Percentiles rank a stretch among this genome's conserved stretches.
These are phyloP conservation scores for Cryptococcus sp. DNA, from an alignment of 1,284 basidiomycete species.

Conservation along the genomic window DNA sequence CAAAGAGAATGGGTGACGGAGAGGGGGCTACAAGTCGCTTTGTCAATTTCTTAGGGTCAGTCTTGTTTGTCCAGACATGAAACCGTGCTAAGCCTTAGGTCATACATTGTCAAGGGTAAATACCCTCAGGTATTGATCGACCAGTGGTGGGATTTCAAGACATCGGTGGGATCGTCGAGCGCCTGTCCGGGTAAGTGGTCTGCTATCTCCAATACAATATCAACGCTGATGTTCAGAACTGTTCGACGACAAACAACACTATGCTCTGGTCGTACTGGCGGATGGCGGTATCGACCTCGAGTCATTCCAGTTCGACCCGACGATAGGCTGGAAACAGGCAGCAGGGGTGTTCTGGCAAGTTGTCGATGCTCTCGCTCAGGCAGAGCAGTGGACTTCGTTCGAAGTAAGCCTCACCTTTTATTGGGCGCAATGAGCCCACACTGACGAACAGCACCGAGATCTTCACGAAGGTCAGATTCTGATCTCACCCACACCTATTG, in stretches of 20 bases:
- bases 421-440: neutral
- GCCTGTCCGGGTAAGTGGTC: constrained; percentile 71
- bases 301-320: constrained; percentile 60
- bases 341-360: constrained; percentile 89
- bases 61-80: constrained; percentile 3
- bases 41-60: constrained; percentile 64
- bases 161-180: constrained; percentile 70
- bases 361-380: constrained; percentile 65
- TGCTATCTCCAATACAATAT: neutral
- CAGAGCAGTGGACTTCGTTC: constrained; percentile 73
- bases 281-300: constrained; percentile 90
- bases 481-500: constrained; percentile 55
- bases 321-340: constrained; percentile 75
- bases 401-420: constrained; percentile 60
- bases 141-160: constrained; percentile 80
- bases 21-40: too few species aligned
- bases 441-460: constrained; percentile 76
- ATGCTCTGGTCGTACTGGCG: constrained; percentile 80
- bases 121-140: constrained; percentile 75
- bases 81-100: constrained; percentile 39
- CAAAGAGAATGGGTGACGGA: constrained; percentile 67
- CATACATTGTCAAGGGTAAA: constrained; percentile 76
- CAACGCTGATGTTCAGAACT: constrained; percentile 53
- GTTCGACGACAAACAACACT: constrained; percentile 69
- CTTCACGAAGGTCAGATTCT: constrained; percentile 98